A percentile compares a stretch with the other conserved stretches of the same genome.
Conservation (phyloP, 306 rosid genomes). For the Cicer cuneatum region DNA sequence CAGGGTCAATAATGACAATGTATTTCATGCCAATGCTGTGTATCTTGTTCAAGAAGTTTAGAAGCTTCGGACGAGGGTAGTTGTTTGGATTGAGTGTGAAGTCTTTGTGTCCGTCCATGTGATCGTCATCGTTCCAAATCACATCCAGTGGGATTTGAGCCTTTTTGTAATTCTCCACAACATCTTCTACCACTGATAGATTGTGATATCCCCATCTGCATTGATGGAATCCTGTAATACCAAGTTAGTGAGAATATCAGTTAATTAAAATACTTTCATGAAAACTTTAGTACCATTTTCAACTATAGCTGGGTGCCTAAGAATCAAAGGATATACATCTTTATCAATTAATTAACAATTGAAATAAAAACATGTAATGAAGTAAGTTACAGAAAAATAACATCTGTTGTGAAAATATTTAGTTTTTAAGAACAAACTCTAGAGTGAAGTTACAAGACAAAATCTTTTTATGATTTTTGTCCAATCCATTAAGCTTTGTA, state of each 20-base stretch:
- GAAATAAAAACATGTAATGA: neutral
- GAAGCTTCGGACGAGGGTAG: slow-evolving; percentile 83
- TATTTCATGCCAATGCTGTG: slow-evolving; percentile 92
- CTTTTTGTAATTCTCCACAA: slow-evolving; percentile 82
- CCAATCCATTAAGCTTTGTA: neutral
- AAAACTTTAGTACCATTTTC: neutral
- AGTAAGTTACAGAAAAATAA: neutral
- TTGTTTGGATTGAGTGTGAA: slow-evolving; percentile 73
- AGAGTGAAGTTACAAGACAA: neutral
- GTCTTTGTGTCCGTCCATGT: slow-evolving; percentile 90
- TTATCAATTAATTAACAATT: slow-evolving; percentile 1
- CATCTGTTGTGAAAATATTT: too few species aligned
- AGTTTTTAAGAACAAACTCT: neutral
- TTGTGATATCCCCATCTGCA: slow-evolving; percentile 99
- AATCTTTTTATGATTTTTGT: slow-evolving; percentile 16
- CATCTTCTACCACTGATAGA: slow-evolving; percentile 92
- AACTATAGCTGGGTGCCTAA: slow-evolving; percentile 18
- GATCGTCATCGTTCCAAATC: slow-evolving; percentile 97
- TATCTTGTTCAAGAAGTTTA: slow-evolving; percentile 80
- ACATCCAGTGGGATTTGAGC: slow-evolving; percentile 94
- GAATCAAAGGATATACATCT: neutral
- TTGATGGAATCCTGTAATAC: slow-evolving; percentile 84
- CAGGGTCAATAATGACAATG: slow-evolving; percentile 88
- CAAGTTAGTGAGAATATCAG: slow-evolving; percentile 41
- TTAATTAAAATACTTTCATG: neutral